Evolutionary conservation across 1,139 yeast genomes (phyloP), one percentile per base, ranked within the genome.

Genomic region (Magnusiomyces ingens): DNA sequence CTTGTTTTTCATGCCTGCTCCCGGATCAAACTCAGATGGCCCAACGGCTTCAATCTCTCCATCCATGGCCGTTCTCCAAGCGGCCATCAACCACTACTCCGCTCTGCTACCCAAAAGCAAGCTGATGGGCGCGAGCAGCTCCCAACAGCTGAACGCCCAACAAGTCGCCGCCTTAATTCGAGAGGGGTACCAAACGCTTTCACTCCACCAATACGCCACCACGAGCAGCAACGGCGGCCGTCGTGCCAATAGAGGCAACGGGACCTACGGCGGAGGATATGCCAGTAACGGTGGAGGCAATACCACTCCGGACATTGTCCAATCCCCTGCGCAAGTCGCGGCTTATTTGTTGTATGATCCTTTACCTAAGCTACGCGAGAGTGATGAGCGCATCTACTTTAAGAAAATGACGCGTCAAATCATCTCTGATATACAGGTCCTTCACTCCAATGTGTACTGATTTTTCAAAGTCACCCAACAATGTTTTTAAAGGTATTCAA

Each of bases 41-140:
- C 32, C 32, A 4, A 8, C 45, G 57, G 44, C 40, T 51, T 46
- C 57, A 42, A 46, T 60, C 51, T 32, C 53, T 52, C 61, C 67
- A 2, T 48, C 65, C 3, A 48, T 62, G 52, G 48, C 58, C 4
- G 65, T 61, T 1, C 48, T 65, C 6, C 48, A 52, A 21, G 62
- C 66, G 2, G 66, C 65, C 50, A 57, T 61, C 29, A 60, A 59
- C 43, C 70, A 67, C 51, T 67, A 62, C 56, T 60, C 59, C 36
- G 48, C 55, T 4, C 53, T 66, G 19, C 42, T 63, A 11, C 37
- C 43, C 22, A 45, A 51, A 26, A 41, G 37, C 22, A 17, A 50
- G 17, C 22, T 54, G 8, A 38, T 15, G 10, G 38, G 49, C 13
- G 29, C 32, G 36, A 22, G 3, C 26, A 19, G 35, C 4, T 35